phyloP scores from a whole-genome alignment of 768 basidiomycete genomes.

The Holtermanniella nyarrowii region DNA sequence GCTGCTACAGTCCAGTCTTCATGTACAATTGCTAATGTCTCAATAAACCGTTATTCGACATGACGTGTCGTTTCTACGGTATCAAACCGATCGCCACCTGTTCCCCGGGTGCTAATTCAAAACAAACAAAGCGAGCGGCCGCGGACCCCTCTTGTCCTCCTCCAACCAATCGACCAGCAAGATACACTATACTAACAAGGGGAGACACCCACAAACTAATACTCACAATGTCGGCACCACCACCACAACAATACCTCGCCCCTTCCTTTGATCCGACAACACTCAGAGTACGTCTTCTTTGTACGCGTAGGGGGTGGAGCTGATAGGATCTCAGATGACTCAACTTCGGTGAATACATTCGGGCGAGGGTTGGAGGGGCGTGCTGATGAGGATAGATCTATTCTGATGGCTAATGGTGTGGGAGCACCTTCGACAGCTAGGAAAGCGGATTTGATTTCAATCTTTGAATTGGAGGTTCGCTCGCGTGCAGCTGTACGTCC shows the following conservation, averaged over 20 bases:
- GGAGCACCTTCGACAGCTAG: conserved; percentile 18
- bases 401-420: conserved; percentile 27
- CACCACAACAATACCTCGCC: conserved; percentile 23
- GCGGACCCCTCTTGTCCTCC: not conserved
- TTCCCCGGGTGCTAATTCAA: too few relatives aligned
- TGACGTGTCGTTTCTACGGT: not conserved
- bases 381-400: conserved; percentile 13
- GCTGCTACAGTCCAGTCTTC: too few relatives aligned
- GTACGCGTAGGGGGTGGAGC: too few relatives aligned
- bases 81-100: not conserved
- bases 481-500: conserved; percentile 26
- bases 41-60: too few relatives aligned
- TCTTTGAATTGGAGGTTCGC: conserved; percentile 25
- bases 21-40: too few relatives aligned
- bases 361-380: not conserved
- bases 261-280: conserved; percentile 27
- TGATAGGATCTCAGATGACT: conserved; percentile 19
- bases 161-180: too few relatives aligned
- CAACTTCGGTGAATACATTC: conserved; percentile 26
- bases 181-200: not conserved
- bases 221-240: conserved; percentile 20
- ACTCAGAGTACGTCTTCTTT: conserved; percentile 20
- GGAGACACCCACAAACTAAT: not conserved
- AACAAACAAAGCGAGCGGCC: not conserved
- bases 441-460: conserved; percentile 33